These are phyloP conservation scores for Cornus suecica DNA, from an alignment of 148 eudicot species.

Conservation along the genomic window DNA sequence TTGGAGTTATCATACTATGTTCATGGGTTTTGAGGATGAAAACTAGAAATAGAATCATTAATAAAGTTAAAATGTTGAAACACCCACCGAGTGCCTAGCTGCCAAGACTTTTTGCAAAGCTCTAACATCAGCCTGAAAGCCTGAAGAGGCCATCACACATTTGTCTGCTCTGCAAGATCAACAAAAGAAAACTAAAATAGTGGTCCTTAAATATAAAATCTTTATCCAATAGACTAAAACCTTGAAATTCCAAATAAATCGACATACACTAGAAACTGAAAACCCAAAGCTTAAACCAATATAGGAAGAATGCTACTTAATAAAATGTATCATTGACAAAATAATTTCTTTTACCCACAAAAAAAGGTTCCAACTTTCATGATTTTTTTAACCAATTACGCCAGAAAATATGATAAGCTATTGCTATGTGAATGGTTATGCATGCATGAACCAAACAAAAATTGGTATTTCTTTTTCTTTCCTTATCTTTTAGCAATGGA, in stretches of 20 bases:
- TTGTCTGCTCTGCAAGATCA: slow-evolving; percentile 73
- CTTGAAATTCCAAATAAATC: not conserved
- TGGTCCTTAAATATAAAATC: not conserved
- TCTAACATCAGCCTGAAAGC: slow-evolving; percentile 96
- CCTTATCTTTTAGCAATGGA: no score
- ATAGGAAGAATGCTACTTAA: not conserved
- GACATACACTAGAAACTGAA: not conserved
- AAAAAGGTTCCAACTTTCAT: not conserved
- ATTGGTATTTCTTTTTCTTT: no score
- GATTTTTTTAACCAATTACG: not conserved
- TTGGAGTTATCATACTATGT: not conserved
- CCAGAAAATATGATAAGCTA: no score
- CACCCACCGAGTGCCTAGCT: slow-evolving; percentile 79
- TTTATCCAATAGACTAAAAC: not conserved
- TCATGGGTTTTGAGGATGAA: not conserved
- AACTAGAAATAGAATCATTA: not conserved
- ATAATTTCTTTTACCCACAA: no score
- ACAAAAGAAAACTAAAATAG: not conserved
- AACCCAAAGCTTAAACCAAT: no score
- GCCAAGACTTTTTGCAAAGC: slow-evolving; percentile 84
- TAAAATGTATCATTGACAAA: not conserved
- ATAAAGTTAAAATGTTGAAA: not conserved
- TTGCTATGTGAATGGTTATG: not conserved
- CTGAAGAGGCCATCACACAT: slow-evolving; percentile 81
- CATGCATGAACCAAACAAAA: not conserved